Evolutionary conservation across 352 stramenopile genomes (phyloP).

Genomic region (Pythium monospermum): DNA sequence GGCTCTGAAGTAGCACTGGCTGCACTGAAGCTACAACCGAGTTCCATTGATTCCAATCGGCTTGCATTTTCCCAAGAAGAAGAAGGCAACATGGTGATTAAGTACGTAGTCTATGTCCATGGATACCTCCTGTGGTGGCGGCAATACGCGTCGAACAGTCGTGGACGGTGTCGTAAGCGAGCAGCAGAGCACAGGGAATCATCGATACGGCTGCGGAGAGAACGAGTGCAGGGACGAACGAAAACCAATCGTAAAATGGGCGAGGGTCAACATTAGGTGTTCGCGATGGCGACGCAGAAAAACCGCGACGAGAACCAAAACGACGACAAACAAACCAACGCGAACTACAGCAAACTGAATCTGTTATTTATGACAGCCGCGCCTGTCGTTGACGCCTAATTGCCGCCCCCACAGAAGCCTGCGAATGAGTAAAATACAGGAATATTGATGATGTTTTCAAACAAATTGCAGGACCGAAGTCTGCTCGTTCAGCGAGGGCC

Average conservation of each 20-base stretch:
- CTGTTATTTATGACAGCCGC: no score
- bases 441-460: slow-evolving; percentile 9
- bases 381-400: no score
- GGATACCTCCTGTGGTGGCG: background rate
- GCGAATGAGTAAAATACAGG: background rate
- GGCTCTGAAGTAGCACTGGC: slow-evolving; percentile 46
- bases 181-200: no score
- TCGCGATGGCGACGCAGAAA: no score
- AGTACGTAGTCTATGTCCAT: slow-evolving; percentile 50
- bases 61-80: slow-evolving; percentile 88
- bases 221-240: no score
- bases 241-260: no score
- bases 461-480: slow-evolving; percentile 72
- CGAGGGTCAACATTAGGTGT: no score
- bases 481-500: slow-evolving; percentile 86
- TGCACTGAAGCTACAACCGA: slow-evolving; percentile 18
- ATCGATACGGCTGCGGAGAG: no score
- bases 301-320: no score
- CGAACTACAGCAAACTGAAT: background rate
- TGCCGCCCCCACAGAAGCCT: no score
- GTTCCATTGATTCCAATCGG: slow-evolving; percentile 61
- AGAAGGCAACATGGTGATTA: slow-evolving; percentile 88
- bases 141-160: background rate
- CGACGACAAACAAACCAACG: background rate
- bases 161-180: background rate